Evolutionary conservation across 306 rosid genomes (phyloP).

Genomic region (Bauhinia variegata): DNA sequence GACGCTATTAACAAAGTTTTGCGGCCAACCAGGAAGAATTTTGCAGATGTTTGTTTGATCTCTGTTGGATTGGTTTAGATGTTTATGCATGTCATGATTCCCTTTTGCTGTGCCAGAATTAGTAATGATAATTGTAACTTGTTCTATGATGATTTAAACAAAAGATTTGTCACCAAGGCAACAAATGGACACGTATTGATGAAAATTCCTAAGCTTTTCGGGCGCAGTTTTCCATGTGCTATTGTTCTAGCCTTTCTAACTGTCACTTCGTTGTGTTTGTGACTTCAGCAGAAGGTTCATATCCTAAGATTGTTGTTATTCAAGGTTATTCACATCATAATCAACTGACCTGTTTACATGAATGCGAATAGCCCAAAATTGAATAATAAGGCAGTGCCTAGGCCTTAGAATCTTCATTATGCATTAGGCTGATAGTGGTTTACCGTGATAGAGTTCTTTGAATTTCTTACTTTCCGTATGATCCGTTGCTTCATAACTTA

Average conservation of each 20-base stretch:
- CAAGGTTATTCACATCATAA: background rate
- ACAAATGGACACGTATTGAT: no score
- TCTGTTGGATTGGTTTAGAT: no score
- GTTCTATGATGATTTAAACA: no score
- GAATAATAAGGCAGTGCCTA: conserved; percentile 1
- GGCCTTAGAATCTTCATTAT: background rate
- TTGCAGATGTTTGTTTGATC: background rate
- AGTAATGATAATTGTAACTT: no score
- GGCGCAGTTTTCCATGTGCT: no score
- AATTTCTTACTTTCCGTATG: conserved; percentile 9
- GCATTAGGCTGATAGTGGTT: background rate
- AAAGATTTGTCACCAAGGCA: no score
- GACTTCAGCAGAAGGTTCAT: background rate
- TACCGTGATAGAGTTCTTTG: conserved; percentile 13
- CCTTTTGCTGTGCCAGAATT: no score
- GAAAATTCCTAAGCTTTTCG: no score
- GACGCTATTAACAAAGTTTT: no score
- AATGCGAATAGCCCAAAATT: background rate
- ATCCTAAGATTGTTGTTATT: background rate
- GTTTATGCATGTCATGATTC: no score
- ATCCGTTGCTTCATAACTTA: conserved; percentile 10
- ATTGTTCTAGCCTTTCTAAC: background rate
- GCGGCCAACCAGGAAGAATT: background rate
- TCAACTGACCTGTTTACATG: background rate
- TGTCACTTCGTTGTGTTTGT: background rate